phyloP scores from a whole-genome alignment of 202 grass and related monocot genomes.

The Panicum virgatum region DNA sequence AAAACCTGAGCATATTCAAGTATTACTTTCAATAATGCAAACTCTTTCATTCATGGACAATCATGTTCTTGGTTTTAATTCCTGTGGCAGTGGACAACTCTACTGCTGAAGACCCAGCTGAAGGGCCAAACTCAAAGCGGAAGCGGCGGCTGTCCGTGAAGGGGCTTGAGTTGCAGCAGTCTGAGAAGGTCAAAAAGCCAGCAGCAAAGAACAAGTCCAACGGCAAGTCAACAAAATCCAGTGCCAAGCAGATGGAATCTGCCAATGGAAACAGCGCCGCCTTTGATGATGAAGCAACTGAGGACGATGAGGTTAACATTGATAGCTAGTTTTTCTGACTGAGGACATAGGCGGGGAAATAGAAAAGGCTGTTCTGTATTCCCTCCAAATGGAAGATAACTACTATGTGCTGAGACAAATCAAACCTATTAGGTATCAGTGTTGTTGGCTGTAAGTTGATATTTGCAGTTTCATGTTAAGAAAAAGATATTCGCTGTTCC shows the following conservation, averaged over 20 bases:
- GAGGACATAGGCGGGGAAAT: background rate
- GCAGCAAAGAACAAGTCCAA: constrained; percentile 57
- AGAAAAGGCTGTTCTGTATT: background rate
- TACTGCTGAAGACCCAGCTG: constrained; percentile 66
- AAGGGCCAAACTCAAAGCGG: constrained; percentile 58
- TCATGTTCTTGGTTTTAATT: constrained; percentile 35
- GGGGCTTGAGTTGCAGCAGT: constrained; percentile 85
- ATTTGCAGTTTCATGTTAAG: background rate
- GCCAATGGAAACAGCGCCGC: constrained; percentile 53
- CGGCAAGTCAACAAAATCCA: constrained; percentile 55
- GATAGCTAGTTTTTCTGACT: constrained; percentile 7
- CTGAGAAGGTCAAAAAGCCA: constrained; percentile 77
- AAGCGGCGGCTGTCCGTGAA: constrained; percentile 84
- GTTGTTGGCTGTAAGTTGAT: constrained; percentile 32
- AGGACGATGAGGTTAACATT: constrained; percentile 51
- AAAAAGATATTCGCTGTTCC: background rate
- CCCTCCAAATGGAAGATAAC: too few relatives aligned
- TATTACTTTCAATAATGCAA: background rate
- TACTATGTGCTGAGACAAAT: constrained; percentile 19
- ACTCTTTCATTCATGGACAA: background rate
- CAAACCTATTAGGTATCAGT: background rate
- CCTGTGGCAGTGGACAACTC: constrained; percentile 60
- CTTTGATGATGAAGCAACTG: constrained; percentile 76
- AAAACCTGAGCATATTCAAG: constrained; percentile 18
- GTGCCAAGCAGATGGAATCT: constrained; percentile 57